phyloP scores from a whole-genome alignment of 495 filamentous ascomycete species.

The Amphirosellinia nigrospora region DNA sequence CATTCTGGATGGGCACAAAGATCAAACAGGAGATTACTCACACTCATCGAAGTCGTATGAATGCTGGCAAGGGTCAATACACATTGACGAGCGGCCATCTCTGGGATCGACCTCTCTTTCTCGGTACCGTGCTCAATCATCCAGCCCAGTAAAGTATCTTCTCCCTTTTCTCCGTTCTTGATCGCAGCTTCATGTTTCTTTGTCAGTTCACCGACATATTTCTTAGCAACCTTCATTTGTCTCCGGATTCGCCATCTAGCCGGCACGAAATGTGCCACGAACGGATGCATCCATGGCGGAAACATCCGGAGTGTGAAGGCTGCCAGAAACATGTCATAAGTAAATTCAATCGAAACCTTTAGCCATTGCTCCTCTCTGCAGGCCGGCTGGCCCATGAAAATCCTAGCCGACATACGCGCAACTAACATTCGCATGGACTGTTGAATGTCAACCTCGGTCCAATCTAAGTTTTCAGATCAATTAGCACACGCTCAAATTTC shows the following conservation, averaged over 20 bases:
- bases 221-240: no score
- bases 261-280: conserved; percentile 11
- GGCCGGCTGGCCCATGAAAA: conserved; percentile 50
- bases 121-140: conserved; percentile 26
- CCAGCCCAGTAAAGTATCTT: conserved; percentile 19
- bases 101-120: conserved; percentile 12
- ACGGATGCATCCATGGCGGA: conserved; percentile 10
- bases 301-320: conserved; percentile 29
- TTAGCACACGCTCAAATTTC: background rate
- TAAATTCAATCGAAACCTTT: conserved; percentile 51
- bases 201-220: background rate
- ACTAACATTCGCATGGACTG: conserved; percentile 36
- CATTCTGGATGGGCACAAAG: conserved; percentile 1
- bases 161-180: background rate
- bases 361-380: conserved; percentile 55
- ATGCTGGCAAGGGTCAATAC: conserved; percentile 38
- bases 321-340: conserved; percentile 50
- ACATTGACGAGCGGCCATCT: conserved; percentile 27
- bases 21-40: background rate
- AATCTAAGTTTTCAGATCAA: conserved; percentile 10
- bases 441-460: conserved; percentile 19
- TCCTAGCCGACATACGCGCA: conserved; percentile 49
- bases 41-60: conserved; percentile 35
- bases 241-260: conserved; percentile 12
- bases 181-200: background rate